A percentile compares a stretch with the other conserved stretches of the same genome.
These are phyloP conservation scores for Eimeria tenella DNA, from an alignment of 169 alveolate species.

Conservation along the genomic window DNA sequence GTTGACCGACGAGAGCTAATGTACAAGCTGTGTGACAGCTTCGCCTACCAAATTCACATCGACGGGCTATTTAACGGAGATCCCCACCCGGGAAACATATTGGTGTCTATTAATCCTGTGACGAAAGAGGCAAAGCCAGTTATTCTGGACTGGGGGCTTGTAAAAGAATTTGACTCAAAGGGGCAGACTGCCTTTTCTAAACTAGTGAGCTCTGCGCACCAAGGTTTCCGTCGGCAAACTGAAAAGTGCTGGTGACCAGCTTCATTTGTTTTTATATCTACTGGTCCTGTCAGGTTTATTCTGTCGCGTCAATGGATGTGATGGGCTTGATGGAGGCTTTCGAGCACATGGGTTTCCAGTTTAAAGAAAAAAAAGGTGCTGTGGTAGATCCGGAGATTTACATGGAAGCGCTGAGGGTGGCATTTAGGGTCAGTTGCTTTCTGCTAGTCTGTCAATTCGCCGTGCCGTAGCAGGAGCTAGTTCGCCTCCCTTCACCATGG, in stretches of 20 bases:
- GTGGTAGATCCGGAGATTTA: conserved; percentile 89
- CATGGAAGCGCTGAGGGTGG: conserved; percentile 88
- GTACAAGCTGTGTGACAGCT: conserved; percentile 83
- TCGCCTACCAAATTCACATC: conserved; percentile 87
- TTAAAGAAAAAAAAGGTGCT: conserved; percentile 81
- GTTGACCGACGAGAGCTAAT: conserved; percentile 80
- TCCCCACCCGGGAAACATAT: conserved; percentile 96
- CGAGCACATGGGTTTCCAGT: conserved; percentile 91
- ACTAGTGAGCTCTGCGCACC: conserved; percentile 75
- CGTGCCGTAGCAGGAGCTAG: too few species aligned
- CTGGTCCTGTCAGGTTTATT: conserved; percentile 82
- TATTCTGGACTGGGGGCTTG: conserved; percentile 91
- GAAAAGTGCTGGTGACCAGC: too few species aligned
- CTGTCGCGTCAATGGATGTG: conserved; percentile 87
- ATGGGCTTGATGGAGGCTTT: conserved; percentile 90
- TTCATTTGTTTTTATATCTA: background rate
- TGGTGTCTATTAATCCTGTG: conserved; percentile 83
- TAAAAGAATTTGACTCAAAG: conserved; percentile 84
- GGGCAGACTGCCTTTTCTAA: conserved; percentile 88
- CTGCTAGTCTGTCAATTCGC: too few species aligned
- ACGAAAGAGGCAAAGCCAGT: conserved; percentile 84
- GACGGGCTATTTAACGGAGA: conserved; percentile 86
- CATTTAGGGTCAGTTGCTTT: conserved; percentile 77
- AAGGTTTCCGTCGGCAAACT: background rate
- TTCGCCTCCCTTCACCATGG: too few species aligned